These are phyloP conservation scores for Gnaphalium uliginosum DNA, from an alignment of 129 eudicot genomes.

Conservation along the genomic window DNA sequence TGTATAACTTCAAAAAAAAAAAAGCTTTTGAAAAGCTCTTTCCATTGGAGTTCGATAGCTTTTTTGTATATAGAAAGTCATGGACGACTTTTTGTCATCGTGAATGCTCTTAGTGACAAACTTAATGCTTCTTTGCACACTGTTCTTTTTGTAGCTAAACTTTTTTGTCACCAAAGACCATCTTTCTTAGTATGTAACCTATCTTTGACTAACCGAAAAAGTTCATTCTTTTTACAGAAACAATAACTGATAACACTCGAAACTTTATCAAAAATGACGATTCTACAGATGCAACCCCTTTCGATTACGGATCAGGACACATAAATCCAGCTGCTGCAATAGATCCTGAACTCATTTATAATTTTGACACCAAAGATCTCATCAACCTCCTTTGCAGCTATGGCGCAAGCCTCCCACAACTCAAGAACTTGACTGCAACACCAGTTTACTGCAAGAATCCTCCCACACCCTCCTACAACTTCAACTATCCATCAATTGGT, in stretches of 20 bases:
- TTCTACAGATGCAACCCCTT: constrained; percentile 48
- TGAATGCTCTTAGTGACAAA: too few relatives aligned
- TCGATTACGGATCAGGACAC: constrained; percentile 68
- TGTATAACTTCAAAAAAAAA: too few relatives aligned
- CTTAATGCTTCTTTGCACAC: too few relatives aligned
- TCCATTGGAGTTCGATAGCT: too few relatives aligned
- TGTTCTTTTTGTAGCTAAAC: too few relatives aligned
- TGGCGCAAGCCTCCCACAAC: constrained; percentile 52
- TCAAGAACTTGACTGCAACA: constrained; percentile 47
- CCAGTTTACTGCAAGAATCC: constrained; percentile 41
- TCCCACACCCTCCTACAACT: constrained; percentile 40
- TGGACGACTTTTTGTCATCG: too few relatives aligned
- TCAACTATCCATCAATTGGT: constrained; percentile 68
- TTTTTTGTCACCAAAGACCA: too few relatives aligned
- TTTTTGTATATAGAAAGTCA: too few relatives aligned
- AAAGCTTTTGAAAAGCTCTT: too few relatives aligned
- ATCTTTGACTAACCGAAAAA: too few relatives aligned
- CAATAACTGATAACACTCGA: constrained; percentile 44
- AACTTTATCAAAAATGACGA: constrained; percentile 42
- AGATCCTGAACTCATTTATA: constrained; percentile 59
- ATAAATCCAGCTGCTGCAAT: constrained; percentile 55
- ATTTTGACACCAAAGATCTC: constrained; percentile 41
- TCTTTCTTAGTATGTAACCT: too few relatives aligned
- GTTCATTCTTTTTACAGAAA: constrained; percentile 36
- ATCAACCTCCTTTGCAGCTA: constrained; percentile 59